Base-by-base conservation (phyloP, 148 eudicot genomes). In the Agrostemma githago region DNA sequence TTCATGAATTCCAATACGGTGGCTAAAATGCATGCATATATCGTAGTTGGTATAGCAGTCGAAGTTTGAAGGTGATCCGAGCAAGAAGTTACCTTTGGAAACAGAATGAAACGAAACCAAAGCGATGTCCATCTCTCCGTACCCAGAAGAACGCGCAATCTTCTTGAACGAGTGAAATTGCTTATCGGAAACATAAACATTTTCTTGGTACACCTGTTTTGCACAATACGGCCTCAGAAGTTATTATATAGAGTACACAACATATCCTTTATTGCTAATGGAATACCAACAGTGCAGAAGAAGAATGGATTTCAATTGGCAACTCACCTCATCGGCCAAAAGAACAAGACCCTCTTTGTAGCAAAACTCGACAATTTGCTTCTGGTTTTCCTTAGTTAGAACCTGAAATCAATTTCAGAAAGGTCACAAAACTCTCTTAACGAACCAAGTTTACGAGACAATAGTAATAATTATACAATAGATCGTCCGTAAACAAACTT, bases 201-300 rank as follows among this genome's bases (percentile, higher is more conserved):
- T 95, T 77, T 95, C 97, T 74, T 95, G 99, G 85, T 95, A 95
- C 3, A 95, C 99, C 99, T 95, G 89, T 73, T 77, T 26, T 69
- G 62, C 9, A 44, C 12, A 75, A 42, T 3, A 65, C 51, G 43
- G 63, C 20, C n/a, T 21, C 39, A 17, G 59, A 46, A 66, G 6
- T 14, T 12, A 14, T 3, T 37, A 26, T 26, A 26, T 26, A 1
- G 20, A 72, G 67, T 38, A 19, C 77, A 73, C 11, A 56, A 20
- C 54, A 48, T 15, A 48, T 48, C 54, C 54, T 40, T 17, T 38
- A 16, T 15, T 15, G 60, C 34, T 34, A 71, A 20, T 60, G 38
- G 14, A 56, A 5, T 59, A 17, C 2, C 3, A 8, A 8, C 7
- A 70, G 8, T 42, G 61, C n/a, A n/a, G n/a, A n/a, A n/a, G n/a